Evolutionary conservation across 306 rosid species (phyloP).

Genomic region (Sicyos baderoa): DNA sequence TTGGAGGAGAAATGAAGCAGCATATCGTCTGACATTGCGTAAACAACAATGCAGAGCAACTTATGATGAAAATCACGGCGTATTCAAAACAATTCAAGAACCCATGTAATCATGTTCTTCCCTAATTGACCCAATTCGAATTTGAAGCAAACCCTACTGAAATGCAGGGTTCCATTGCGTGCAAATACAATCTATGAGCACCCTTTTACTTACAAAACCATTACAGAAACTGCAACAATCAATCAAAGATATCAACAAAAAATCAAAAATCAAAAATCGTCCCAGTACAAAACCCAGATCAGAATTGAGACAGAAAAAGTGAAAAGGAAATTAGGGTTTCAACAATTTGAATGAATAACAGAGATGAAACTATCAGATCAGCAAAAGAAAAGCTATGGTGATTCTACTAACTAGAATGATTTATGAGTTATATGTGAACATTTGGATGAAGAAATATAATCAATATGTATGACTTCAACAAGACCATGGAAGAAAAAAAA

Average conservation of each 20-base stretch:
- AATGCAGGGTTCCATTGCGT: slow-evolving; percentile 24
- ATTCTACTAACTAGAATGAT: neutral
- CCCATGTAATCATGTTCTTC: neutral
- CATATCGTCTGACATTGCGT: slow-evolving; percentile 92
- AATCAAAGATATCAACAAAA: neutral
- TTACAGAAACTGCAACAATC: neutral
- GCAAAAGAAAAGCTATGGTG: neutral
- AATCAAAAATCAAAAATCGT: neutral
- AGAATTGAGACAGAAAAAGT: slow-evolving; percentile 12
- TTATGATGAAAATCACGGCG: neutral
- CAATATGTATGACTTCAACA: slow-evolving; percentile 12
- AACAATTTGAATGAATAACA: neutral
- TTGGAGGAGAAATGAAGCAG: slow-evolving; percentile 90
- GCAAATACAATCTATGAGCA: neutral
- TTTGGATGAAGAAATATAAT: neutral
- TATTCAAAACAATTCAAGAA: slow-evolving; percentile 27
- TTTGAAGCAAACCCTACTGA: slow-evolving; percentile 22
- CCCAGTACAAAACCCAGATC: slow-evolving; percentile 7
- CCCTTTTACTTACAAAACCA: neutral
- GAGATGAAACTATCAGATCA: neutral
- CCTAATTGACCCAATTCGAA: slow-evolving; percentile 23
- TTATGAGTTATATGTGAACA: neutral
- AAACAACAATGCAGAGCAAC: slow-evolving; percentile 21
- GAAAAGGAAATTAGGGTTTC: slow-evolving; percentile 13
- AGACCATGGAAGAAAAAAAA: slow-evolving; percentile 4